Evolutionary conservation across 495 filamentous ascomycete species (phyloP), one percentile per base, ranked within the genome.

Genomic region (Penicillium simplicissimum): DNA sequence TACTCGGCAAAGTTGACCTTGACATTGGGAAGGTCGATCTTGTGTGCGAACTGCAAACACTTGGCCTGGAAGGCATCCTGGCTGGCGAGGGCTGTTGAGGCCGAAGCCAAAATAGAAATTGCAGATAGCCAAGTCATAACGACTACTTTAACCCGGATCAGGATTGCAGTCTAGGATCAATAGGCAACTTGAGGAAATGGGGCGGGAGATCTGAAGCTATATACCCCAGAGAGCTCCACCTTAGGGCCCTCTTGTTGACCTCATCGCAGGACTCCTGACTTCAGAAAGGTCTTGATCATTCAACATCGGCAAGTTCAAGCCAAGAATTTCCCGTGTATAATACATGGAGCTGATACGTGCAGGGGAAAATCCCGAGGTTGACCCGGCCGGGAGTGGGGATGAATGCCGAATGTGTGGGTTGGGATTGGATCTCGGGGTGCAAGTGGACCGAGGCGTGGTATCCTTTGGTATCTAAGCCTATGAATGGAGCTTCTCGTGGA

Each of bases 1-100:
- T 77, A 82, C 8, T 75, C 67, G 17, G 68, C 72, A 17, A 79
- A 72, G 31, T 75, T 76, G 23, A 77, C 74, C 14, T 65, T 67
- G 28, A 75, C 75, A 66, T 78, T 65, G 3, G 72, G 74, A 0
- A 78, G 42, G 40, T 75, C n/a, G 25, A 79, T 75, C 45, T 68
- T 61, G 49, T 68, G 48, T n/a, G 55, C 69, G 33, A 79, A 79
- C 10, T 63, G 58, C 14, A 59, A 25, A 57, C 76, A 79, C 49
- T 71, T 67, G 14, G 63, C 49, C 19, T 73, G 58, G 38, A 79
- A 79, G 1, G 64, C 56, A 56, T 74, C 70, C 21, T 72, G 69
- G 21, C 63, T 67, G 9, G 72, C 74, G 13, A 68, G n/a, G 25
- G 60, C 69, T 33, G 63, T 17, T 8, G 69, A 67, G 57, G 70